Evolutionary conservation across 805 yeast genomes (phyloP).

Genomic region (Starmerella gropengiesseri): DNA sequence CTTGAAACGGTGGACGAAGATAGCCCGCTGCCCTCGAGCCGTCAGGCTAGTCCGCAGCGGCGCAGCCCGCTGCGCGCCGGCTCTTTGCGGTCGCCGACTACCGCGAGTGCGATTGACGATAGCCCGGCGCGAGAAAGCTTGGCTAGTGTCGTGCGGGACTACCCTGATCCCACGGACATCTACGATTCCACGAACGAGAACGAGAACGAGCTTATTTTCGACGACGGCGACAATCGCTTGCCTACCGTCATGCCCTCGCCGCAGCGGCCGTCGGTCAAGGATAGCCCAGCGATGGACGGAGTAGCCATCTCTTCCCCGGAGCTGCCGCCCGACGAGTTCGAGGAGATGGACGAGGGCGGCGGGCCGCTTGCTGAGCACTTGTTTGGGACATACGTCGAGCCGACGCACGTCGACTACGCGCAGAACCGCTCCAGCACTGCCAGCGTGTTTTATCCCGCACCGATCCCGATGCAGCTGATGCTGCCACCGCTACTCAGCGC

Average conservation of each 20-base stretch:
- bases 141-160: constrained; percentile 1
- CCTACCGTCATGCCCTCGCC: constrained; percentile 17
- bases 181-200: neutral
- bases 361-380: neutral
- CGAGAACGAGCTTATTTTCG: constrained; percentile 13
- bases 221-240: constrained; percentile 15
- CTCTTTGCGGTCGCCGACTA: no score
- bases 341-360: constrained; percentile 1
- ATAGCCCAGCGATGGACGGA: no score
- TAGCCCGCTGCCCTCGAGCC: neutral
- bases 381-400: neutral
- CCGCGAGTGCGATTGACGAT: no score
- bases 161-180: constrained; percentile 3
- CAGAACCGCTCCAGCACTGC: neutral
- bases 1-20: constrained; percentile 3
- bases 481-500: constrained; percentile 30
- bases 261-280: neutral
- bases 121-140: constrained; percentile 2
- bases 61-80: constrained; percentile 5
- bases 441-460: constrained; percentile 29
- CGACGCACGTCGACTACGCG: neutral
- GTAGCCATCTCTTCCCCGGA: neutral
- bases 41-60: constrained; percentile 7
- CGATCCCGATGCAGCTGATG: constrained; percentile 28
- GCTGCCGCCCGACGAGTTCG: constrained; percentile 1